Evolutionary conservation across 305 asterid species (phyloP).

Genomic region (Petunia hybrid): DNA sequence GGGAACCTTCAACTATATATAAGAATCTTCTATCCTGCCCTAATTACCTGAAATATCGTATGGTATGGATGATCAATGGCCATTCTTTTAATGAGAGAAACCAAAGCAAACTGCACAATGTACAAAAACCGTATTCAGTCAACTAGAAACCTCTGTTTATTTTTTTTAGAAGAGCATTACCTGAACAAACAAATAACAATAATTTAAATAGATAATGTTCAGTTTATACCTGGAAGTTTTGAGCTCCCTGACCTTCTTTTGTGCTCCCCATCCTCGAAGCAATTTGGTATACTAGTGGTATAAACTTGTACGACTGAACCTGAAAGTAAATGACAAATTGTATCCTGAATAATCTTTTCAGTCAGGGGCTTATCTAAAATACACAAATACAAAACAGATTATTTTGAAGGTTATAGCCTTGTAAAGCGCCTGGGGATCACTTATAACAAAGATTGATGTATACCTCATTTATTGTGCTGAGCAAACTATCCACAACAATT

Average conservation of each 20-base stretch:
- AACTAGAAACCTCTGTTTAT: background rate
- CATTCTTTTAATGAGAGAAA: conserved; percentile 91
- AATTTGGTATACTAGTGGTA: conserved; percentile 91
- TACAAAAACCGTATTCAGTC: conserved; percentile 35
- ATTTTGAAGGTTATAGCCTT: background rate
- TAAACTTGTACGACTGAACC: conserved; percentile 95
- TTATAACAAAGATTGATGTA: conserved; percentile 16
- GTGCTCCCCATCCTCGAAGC: conserved; percentile 93
- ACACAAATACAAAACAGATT: conserved; percentile 1
- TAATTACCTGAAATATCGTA: conserved; percentile 87
- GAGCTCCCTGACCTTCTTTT: conserved; percentile 73
- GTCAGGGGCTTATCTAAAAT: conserved; percentile 3
- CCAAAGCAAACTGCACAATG: conserved; percentile 80
- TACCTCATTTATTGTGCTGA: conserved; percentile 83
- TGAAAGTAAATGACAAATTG: conserved; percentile 43
- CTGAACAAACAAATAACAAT: conserved; percentile 5
- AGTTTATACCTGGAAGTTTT: conserved; percentile 79
- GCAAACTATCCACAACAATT: conserved; percentile 81
- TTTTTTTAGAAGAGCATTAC: background rate
- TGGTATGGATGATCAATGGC: conserved; percentile 97
- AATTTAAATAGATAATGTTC: conserved; percentile 4
- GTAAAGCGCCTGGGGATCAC: background rate
- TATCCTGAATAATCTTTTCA: conserved; percentile 8
- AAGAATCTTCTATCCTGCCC: conserved; percentile 17
- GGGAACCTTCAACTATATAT: background rate